phyloP scores from a whole-genome alignment of 2,329 filamentous ascomycete genomes.

The Microsporum audouinii region DNA sequence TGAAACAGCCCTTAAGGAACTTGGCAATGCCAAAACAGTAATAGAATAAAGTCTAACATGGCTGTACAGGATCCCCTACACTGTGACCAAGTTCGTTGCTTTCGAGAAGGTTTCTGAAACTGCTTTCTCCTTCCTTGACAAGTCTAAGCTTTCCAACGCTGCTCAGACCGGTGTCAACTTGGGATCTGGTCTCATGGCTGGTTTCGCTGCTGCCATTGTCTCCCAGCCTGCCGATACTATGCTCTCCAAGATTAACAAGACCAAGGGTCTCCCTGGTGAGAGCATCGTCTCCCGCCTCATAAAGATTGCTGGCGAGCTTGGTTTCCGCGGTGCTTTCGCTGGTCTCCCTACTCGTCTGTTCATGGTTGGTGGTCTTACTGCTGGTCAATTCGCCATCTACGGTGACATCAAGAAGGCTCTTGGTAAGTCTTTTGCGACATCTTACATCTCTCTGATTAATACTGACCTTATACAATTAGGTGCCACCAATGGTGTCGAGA shows the following conservation, averaged over 20 bases:
- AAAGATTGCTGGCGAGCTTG: slow-evolving; percentile 82
- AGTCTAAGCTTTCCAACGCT: slow-evolving; percentile 54
- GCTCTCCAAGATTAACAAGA: slow-evolving; percentile 95
- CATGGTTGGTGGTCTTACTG: slow-evolving; percentile 64
- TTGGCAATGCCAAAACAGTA: neutral
- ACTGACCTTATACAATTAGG: slow-evolving; percentile 37
- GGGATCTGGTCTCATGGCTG: slow-evolving; percentile 70
- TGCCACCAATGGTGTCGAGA: slow-evolving; percentile 66
- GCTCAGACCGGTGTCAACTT: slow-evolving; percentile 74
- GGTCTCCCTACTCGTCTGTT: slow-evolving; percentile 72
- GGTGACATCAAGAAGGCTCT: slow-evolving; percentile 50
- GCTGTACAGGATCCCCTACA: slow-evolving; percentile 63
- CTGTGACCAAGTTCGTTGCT: slow-evolving; percentile 90
- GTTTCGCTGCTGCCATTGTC: slow-evolving; percentile 76
- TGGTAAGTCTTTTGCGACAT: neutral
- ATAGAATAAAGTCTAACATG: neutral
- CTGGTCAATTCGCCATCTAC: slow-evolving; percentile 83
- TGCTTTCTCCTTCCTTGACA: slow-evolving; percentile 59
- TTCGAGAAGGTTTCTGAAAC: slow-evolving; percentile 77
- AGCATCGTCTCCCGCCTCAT: slow-evolving; percentile 67
- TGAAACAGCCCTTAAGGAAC: neutral
- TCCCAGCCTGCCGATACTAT: slow-evolving; percentile 89
- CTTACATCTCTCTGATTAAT: neutral
- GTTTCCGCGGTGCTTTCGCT: slow-evolving; percentile 62
- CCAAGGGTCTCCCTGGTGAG: slow-evolving; percentile 75